phyloP scores from a whole-genome alignment of 2,329 filamentous ascomycete genomes.

The Hymenoscyphus repandus region DNA sequence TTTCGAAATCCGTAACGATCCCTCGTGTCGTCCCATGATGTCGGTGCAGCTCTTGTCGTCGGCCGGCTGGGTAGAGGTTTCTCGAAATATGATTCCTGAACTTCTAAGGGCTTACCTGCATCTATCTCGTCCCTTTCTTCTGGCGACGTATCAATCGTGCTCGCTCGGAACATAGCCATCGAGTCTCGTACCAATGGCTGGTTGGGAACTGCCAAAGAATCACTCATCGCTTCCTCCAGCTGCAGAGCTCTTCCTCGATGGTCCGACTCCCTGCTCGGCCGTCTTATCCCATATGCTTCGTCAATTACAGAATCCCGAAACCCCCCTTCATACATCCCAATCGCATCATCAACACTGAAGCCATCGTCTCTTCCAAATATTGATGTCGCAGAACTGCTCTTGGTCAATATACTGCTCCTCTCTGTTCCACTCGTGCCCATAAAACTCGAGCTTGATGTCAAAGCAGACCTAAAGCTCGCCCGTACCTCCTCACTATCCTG shows the following conservation, averaged over 20 bases:
- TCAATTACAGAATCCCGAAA: constrained; percentile 49
- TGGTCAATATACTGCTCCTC: constrained; percentile 75
- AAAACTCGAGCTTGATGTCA: constrained; percentile 53
- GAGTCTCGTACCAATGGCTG: constrained; percentile 34
- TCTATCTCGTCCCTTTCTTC: not conserved
- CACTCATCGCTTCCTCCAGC: constrained; percentile 24
- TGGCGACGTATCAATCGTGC: constrained; percentile 24
- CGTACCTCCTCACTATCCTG: constrained; percentile 39
- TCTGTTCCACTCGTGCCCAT: constrained; percentile 66
- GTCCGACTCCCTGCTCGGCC: constrained; percentile 21
- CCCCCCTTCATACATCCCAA: constrained; percentile 63
- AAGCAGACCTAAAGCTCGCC: constrained; percentile 53
- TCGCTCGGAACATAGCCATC: constrained; percentile 34
- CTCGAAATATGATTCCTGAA: constrained; percentile 15
- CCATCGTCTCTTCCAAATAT: constrained; percentile 49
- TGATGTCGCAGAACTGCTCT: constrained; percentile 69
- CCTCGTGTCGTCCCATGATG: constrained; percentile 37
- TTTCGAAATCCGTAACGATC: constrained; percentile 95
- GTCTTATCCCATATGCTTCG: constrained; percentile 27
- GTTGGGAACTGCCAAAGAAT: constrained; percentile 15
- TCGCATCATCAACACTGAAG: constrained; percentile 61
- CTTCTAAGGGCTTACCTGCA: constrained; percentile 6
- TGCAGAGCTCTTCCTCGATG: constrained; percentile 14
- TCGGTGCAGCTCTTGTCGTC: constrained; percentile 10
- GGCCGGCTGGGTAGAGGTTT: constrained; percentile 11